Base-by-base conservation (phyloP, 495 filamentous ascomycete genomes). In the Penicillium canariense region DNA sequence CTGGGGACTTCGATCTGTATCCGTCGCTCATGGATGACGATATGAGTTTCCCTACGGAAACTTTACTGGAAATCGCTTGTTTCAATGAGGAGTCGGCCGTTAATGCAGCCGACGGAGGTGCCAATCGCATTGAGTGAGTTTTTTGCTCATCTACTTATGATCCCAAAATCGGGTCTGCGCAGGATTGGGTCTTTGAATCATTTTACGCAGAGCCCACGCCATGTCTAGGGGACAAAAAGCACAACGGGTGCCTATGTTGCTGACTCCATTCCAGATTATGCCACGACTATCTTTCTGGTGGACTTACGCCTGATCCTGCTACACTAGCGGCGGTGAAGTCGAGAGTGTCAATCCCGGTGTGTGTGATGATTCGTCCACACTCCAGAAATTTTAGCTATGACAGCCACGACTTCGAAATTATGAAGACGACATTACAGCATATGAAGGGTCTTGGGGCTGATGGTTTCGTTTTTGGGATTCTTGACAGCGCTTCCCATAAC, bases 381-480 rank as follows among this genome's bases (percentile, higher is more conserved):
- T 58, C 68, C 0, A 61, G 69, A 0, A 43, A 65, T 56, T 83
- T 81, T 53, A 50, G 51, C 12, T 81, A 80, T 51, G 55, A 63
- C 1, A 44, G 65, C 5, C 26, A 15, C 0, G 77, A 79, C 8
- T 73, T 77, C 26, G 54, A 65, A 30, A 11, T 32, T 2, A 81
- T 83, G 79, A 70, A 69, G 42, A 26, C 39, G 0, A 70, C 68
- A 1, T 57, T 81, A 15, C 30, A 50, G 14, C 17, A 23, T 2
- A 67, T 79, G 50, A 72, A 70, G 18, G 12, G 44, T 1, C 20
- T 39, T 0, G 67, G 72, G n/a, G 71, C 74, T 2, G 68, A 74
- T 58, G 80, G 78, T 0, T 80, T 80, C 52, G 79, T 83, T 5
- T 81, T 81, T 47, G 79, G 79, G 0, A 67, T 80, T 27, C 54